Evolutionary conservation across 805 yeast genomes (phyloP).

Genomic region (Starmerella stellata): DNA sequence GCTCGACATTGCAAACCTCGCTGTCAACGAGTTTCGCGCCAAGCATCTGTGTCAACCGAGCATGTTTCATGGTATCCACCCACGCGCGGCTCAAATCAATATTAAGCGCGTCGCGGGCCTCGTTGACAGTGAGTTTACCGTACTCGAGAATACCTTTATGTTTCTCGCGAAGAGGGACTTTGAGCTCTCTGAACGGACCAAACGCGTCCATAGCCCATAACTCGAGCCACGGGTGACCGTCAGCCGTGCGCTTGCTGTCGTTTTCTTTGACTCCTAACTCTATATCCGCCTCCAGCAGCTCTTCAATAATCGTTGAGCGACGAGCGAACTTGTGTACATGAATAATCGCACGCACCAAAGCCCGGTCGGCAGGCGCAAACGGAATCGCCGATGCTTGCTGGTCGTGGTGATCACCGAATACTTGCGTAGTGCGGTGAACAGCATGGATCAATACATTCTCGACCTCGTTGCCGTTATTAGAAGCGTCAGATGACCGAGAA

Average conservation of each 20-base stretch:
- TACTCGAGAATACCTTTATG: not conserved
- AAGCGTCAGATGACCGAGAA: not conserved
- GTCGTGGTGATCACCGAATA: conserved; percentile 1
- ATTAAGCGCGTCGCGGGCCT: conserved; percentile 26
- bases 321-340: not conserved
- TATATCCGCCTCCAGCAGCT: conserved; percentile 4
- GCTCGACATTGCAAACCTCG: conserved; percentile 18
- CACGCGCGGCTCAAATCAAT: conserved; percentile 44
- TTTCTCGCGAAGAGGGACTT: conserved; percentile 5
- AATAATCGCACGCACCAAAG: not conserved
- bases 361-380: not conserved
- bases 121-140: conserved; percentile 18
- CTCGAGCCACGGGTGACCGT: conserved; percentile 14
- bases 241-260: conserved; percentile 5
- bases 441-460: not conserved
- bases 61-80: conserved; percentile 42
- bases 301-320: conserved; percentile 1
- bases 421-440: not conserved
- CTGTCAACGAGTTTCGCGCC: conserved; percentile 28
- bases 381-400: not conserved
- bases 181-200: conserved; percentile 9
- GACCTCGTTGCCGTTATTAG: not conserved
- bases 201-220: conserved; percentile 13
- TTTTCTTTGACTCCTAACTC: conserved; percentile 10
- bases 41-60: conserved; percentile 16